Base-by-base conservation (phyloP, 768 basidiomycete species). In the Suillus brevipes region DNA sequence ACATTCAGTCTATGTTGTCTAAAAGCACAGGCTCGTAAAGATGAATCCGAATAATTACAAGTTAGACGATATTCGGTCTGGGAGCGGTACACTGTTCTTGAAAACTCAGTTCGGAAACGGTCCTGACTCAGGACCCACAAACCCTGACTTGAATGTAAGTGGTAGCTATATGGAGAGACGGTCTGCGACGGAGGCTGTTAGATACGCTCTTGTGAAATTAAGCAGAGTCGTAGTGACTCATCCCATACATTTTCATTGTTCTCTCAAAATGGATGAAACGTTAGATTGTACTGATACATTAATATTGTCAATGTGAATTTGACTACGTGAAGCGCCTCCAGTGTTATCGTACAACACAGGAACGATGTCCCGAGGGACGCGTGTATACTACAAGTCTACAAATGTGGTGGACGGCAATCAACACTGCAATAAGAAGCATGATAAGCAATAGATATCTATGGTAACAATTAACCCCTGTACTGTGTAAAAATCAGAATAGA, bases 1-100 rank as follows among this genome's bases (percentile, higher is more conserved):
- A 13, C 28, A 13, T 12, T 34, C 28, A n/a, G 12, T 34, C 9
- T 12, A 34, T 34, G 5, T 20, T 34, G 12, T n/a, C 52, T 20
- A 31, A 55, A 34, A 55, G 28, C 31, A 13, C 18, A 43, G 23
- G 37, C 23, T 25, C n/a, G 13, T n/a, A 18, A 5, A 40, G 16
- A 12, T 23, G 52, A 73, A 87, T 70, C 86, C 85, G 0, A 88
- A 87, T 72, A 81, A 80, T 7, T 78, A 80, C 75, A 87, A 84
- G 70, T 79, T 87, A 2, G 67, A 77, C 0, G 76, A 38, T 85
- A 86, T 1, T 87, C 85, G 0, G 68, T 59, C 16, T 88, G 87
- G 87, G 66, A 79, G 38, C 65, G 55, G 45, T 86, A 82, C 66
- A 75, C 68, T 3, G 1, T 28, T n/a, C 2, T n/a, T n/a, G n/a